phyloP scores from a whole-genome alignment of 495 filamentous ascomycete species.

The Tuber brumale region DNA sequence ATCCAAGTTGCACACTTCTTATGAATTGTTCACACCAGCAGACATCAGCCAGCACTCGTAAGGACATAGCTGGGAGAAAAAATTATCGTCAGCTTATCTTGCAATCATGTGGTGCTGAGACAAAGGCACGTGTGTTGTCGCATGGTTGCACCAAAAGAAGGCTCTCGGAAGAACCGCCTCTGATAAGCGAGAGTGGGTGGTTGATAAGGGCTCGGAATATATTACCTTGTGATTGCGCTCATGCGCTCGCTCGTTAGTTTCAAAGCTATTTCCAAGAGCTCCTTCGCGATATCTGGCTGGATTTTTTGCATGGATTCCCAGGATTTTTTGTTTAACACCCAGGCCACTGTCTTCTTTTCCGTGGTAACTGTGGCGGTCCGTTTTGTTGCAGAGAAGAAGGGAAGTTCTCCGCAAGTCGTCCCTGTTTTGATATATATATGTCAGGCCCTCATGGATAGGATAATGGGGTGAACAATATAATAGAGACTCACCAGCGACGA shows the following conservation, averaged over 20 bases:
- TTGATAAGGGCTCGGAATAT: conserved; percentile 31
- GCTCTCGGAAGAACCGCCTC: neutral
- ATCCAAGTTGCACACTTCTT: neutral
- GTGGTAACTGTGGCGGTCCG: conserved; percentile 79
- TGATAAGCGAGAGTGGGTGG: conserved; percentile 7
- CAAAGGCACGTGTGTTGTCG: neutral
- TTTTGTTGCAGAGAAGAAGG: conserved; percentile 85
- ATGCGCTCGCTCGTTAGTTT: conserved; percentile 49
- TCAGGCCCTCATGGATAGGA: neutral
- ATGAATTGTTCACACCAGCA: neutral
- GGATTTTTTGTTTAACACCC: conserved; percentile 62
- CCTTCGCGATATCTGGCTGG: conserved; percentile 68
- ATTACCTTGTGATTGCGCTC: conserved; percentile 67
- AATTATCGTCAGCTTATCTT: conserved; percentile 21
- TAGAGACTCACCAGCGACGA: conserved; percentile 58
- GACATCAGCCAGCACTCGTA: conserved; percentile 37
- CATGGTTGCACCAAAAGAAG: neutral
- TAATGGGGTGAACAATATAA: neutral
- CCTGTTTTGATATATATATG: conserved; percentile 41
- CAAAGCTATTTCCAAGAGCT: conserved; percentile 73
- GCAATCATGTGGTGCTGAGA: neutral
- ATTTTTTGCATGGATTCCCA: conserved; percentile 66
- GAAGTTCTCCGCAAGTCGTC: conserved; percentile 89
- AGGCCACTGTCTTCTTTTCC: conserved; percentile 73
- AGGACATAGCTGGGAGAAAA: conserved; percentile 38